Conservation (phyloP, 73 alveolate species). For the Paramecium pentaurelia region DNA sequence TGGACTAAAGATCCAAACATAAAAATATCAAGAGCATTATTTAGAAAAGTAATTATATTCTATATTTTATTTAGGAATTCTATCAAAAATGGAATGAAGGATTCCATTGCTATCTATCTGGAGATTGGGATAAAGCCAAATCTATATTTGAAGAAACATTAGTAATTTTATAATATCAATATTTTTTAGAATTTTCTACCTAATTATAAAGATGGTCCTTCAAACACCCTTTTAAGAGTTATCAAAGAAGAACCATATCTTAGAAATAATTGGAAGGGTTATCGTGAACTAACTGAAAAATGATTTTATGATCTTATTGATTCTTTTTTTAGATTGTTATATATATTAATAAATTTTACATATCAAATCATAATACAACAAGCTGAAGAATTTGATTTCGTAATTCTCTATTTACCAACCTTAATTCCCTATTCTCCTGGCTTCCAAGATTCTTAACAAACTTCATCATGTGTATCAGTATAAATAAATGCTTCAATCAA, state of each 20-base stretch:
- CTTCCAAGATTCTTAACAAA: constrained; percentile 95
- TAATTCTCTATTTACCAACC: neutral
- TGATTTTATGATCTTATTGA: neutral
- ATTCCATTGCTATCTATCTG: neutral
- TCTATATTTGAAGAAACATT: neutral
- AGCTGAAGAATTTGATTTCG: neutral
- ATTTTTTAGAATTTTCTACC: neutral
- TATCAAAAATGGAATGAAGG: neutral
- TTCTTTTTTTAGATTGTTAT: neutral
- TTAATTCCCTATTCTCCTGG: constrained; percentile 74
- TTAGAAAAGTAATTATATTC: neutral
- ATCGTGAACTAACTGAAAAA: neutral
- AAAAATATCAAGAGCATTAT: neutral
- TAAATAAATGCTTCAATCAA: constrained; percentile 93
- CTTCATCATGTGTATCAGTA: constrained; percentile 97
- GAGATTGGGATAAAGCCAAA: neutral
- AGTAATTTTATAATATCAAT: neutral
- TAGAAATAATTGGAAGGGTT: neutral
- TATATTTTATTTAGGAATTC: neutral
- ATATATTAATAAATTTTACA: neutral
- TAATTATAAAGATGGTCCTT: neutral
- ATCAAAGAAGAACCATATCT: neutral
- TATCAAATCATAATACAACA: neutral
- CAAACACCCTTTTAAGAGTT: neutral
- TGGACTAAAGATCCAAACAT: neutral